A percentile compares a stretch with the other conserved stretches of the same genome.
Conservation (phyloP, 2,329 filamentous ascomycete genomes). For the Pyrenophora tritici-repentis region DNA sequence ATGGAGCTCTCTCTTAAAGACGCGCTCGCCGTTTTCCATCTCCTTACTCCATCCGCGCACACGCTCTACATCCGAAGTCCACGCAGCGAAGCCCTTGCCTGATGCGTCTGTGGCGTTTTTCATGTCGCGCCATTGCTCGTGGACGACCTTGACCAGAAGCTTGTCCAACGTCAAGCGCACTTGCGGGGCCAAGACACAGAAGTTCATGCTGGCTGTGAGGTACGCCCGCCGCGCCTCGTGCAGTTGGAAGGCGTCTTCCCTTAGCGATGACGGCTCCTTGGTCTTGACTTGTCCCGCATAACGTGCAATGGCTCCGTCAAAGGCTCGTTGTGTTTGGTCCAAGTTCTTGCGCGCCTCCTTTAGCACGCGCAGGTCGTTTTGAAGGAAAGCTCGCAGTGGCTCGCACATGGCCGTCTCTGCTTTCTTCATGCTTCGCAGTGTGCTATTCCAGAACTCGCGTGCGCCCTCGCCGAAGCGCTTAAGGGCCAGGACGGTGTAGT, state of each 20-base stretch:
- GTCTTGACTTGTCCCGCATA: constrained; percentile 87
- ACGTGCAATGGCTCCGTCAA: constrained; percentile 78
- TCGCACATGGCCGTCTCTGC: constrained; percentile 79
- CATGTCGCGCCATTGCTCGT: constrained; percentile 88
- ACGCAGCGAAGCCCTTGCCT: constrained; percentile 65
- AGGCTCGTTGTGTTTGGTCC: constrained; percentile 80
- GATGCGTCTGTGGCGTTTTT: constrained; percentile 70
- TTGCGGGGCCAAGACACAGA: constrained; percentile 85
- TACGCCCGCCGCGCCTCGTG: constrained; percentile 92
- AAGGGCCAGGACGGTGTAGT: constrained; percentile 88
- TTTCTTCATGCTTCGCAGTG: constrained; percentile 74
- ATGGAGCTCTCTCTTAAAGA: constrained; percentile 81
- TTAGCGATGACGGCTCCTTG: constrained; percentile 87
- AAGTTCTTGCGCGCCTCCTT: constrained; percentile 80
- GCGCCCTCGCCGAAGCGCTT: constrained; percentile 84
- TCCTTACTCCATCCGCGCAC: constrained; percentile 91
- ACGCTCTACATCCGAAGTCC: constrained; percentile 82
- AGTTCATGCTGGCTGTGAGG: constrained; percentile 90
- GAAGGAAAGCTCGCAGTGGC: constrained; percentile 78
- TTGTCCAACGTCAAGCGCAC: constrained; percentile 83
- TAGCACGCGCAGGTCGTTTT: constrained; percentile 79
- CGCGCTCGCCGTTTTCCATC: constrained; percentile 86
- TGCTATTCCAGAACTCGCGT: constrained; percentile 82
- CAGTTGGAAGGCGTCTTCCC: constrained; percentile 94
- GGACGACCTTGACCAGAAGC: constrained; percentile 80